Conservation (phyloP, 805 yeast genomes). For the Nakazawaea ernobii region DNA sequence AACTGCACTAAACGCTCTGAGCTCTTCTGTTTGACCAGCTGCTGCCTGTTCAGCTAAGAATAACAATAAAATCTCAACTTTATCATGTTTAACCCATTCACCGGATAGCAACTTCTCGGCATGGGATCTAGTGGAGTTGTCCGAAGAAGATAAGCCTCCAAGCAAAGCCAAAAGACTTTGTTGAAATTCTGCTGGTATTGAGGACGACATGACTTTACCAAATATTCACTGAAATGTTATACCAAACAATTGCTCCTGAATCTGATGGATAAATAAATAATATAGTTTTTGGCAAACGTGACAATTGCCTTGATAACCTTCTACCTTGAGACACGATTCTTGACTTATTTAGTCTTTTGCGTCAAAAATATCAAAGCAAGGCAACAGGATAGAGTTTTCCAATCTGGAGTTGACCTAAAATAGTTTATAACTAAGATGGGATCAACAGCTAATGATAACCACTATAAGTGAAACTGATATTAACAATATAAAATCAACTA, state of each 20-base stretch:
- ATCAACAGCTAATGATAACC: not conserved
- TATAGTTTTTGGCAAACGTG: not conserved
- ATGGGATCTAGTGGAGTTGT: conserved; percentile 64
- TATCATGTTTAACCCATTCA: conserved; percentile 68
- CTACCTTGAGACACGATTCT: too few species aligned
- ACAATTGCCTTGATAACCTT: too few species aligned
- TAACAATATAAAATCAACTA: too few species aligned
- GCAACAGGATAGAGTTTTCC: too few species aligned
- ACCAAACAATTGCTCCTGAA: not conserved
- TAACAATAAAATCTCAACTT: conserved; percentile 63
- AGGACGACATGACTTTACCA: conserved; percentile 2
- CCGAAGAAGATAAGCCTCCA: conserved; percentile 69
- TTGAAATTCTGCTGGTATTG: conserved; percentile 49
- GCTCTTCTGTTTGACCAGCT: conserved; percentile 51
- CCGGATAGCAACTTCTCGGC: conserved; percentile 73
- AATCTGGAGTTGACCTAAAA: too few species aligned
- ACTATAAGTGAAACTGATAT: too few species aligned
- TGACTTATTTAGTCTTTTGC: too few species aligned
- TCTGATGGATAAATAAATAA: not conserved
- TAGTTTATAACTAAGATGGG: not conserved
- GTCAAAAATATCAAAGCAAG: too few species aligned
- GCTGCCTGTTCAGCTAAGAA: conserved; percentile 75
- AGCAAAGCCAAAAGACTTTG: conserved; percentile 58
- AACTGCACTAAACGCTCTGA: conserved; percentile 75
- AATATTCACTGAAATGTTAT: not conserved